A percentile compares a stretch with the other conserved stretches of the same genome.
These are phyloP conservation scores for Phoma sp. DNA, from an alignment of 2,329 filamentous ascomycete species.

Conservation along the genomic window DNA sequence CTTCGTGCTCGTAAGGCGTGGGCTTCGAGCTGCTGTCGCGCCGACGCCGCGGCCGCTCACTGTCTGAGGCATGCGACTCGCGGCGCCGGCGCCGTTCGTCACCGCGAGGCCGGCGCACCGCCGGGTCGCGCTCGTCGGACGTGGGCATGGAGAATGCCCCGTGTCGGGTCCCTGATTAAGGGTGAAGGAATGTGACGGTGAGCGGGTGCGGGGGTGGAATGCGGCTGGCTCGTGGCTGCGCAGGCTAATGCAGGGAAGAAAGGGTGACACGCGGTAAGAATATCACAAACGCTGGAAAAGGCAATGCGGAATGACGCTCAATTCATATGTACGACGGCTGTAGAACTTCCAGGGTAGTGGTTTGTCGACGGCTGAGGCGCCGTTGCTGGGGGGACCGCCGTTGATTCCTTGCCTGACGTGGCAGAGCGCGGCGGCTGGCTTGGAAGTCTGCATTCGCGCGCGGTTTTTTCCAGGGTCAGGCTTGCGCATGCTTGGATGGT, in stretches of 20 bases:
- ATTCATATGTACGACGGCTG: constrained; percentile 35
- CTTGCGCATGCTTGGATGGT: constrained; percentile 3
- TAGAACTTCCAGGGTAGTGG: constrained; percentile 2
- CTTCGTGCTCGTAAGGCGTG: constrained; percentile 33
- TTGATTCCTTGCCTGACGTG: constrained; percentile 37
- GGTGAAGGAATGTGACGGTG: constrained; percentile 14
- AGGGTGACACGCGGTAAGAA: constrained; percentile 7
- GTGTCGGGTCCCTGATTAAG: not conserved
- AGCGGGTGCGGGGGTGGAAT: constrained; percentile 24
- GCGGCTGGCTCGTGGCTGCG: constrained; percentile 5
- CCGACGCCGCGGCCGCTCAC: constrained; percentile 26
- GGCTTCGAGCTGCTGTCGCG: constrained; percentile 27
- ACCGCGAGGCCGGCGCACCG: constrained; percentile 31
- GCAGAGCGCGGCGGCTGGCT: constrained; percentile 25
- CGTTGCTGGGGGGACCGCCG: constrained; percentile 40
- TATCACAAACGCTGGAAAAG: not conserved
- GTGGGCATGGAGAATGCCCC: constrained; percentile 7
- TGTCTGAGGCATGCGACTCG: constrained; percentile 33
- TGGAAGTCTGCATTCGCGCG: constrained; percentile 5
- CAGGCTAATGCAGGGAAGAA: not conserved
- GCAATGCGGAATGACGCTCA: constrained; percentile 5
- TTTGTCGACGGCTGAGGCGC: constrained; percentile 24
- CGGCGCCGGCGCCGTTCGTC: constrained; percentile 37
- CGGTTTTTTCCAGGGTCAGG: not conserved
- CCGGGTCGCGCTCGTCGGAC: constrained; percentile 22